Evolutionary conservation across 768 basidiomycete genomes (phyloP).

Genomic region (Phanerochaete carnosa): DNA sequence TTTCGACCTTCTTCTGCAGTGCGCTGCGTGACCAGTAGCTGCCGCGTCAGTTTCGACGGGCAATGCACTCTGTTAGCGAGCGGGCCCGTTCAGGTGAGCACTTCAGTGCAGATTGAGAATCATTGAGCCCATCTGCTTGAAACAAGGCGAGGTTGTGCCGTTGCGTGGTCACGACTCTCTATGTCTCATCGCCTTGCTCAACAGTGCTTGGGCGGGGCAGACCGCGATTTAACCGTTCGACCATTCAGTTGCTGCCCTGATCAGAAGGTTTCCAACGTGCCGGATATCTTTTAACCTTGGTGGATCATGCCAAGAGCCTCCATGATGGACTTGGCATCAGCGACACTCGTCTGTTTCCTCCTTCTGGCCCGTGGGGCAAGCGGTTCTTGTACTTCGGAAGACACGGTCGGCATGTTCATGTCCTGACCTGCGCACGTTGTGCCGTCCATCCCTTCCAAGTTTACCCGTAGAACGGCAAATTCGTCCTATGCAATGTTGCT

Average conservation of each 20-base stretch:
- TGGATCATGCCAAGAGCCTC: not conserved
- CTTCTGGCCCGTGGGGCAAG: not conserved
- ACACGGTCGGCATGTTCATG: not conserved
- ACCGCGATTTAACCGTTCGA: constrained; percentile 1
- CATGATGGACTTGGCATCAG: not conserved
- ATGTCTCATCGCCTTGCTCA: not conserved
- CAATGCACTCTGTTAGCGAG: not conserved
- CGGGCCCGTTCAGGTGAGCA: not conserved
- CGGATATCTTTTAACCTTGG: not conserved
- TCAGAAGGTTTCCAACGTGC: not conserved
- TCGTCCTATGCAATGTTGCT: not conserved
- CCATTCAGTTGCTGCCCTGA: not conserved
- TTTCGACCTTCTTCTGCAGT: not conserved
- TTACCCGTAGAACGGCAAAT: not conserved
- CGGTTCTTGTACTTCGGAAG: not conserved
- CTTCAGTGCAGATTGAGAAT: not conserved
- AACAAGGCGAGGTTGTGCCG: not conserved
- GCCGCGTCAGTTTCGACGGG: not conserved
- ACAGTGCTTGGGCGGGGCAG: not conserved
- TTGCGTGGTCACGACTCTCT: not conserved
- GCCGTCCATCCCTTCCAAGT: not conserved
- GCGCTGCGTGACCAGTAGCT: not conserved
- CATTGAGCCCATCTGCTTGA: not conserved
- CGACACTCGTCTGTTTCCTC: not conserved
- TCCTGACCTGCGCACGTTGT: not conserved